Evolutionary conservation across 108 stramenopile genomes (phyloP).

Genomic region (Nitzschia putrida): DNA sequence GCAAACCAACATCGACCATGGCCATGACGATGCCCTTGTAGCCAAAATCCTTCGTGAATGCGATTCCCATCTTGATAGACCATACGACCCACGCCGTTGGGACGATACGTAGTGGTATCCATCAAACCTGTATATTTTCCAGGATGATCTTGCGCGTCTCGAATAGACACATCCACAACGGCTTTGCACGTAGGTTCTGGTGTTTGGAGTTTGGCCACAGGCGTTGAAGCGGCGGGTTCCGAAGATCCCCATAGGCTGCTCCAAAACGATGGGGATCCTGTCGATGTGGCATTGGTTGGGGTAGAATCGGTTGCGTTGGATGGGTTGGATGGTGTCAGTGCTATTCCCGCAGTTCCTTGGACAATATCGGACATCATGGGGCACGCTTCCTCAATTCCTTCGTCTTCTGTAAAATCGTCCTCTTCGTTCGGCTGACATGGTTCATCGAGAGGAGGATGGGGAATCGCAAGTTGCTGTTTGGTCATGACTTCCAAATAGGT

Average conservation of each 20-base stretch:
- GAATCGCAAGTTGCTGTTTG: background rate
- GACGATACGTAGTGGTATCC: slow-evolving; percentile 7
- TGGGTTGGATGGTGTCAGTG: background rate
- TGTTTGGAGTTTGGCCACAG: background rate
- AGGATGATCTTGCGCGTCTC: slow-evolving; percentile 30
- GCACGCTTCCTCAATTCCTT: background rate
- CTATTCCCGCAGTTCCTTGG: background rate
- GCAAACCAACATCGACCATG: slow-evolving; percentile 40
- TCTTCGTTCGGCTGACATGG: background rate
- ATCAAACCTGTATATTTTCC: slow-evolving; percentile 41
- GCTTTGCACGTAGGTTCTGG: slow-evolving; percentile 18
- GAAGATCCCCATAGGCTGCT: background rate
- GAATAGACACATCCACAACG: slow-evolving; percentile 25
- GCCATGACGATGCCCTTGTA: slow-evolving; percentile 30
- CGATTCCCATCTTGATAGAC: slow-evolving; percentile 43
- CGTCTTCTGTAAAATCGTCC: background rate
- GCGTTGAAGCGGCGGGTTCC: background rate
- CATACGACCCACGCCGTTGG: slow-evolving; percentile 48
- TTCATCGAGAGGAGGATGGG: slow-evolving; percentile 1
- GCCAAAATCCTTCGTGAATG: slow-evolving; percentile 49
- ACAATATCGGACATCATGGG: background rate
- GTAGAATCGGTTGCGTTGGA: background rate
- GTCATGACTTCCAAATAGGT: background rate
- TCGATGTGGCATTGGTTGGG: background rate
- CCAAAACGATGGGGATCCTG: background rate